Evolutionary conservation across 1,284 basidiomycete genomes (phyloP).

Genomic region (Termitomyces sp.): DNA sequence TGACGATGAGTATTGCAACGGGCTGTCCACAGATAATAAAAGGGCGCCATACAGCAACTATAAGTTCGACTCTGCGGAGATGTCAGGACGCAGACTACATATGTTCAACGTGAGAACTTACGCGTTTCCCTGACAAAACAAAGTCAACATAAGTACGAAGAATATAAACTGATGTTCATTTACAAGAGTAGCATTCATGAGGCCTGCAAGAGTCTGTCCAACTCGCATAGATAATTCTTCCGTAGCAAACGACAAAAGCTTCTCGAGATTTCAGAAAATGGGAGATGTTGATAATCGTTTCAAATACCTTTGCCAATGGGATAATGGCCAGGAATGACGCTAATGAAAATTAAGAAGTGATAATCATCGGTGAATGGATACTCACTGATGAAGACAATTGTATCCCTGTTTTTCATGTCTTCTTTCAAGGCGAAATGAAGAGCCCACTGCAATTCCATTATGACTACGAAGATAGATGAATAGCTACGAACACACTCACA

Average conservation of each 20-base stretch:
- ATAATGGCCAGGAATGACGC: constrained; percentile 72
- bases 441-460: constrained; percentile 52
- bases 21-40: constrained; percentile 11
- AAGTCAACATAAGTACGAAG: constrained; percentile 5
- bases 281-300: neutral
- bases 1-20: constrained; percentile 14
- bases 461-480: constrained; percentile 1
- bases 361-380: constrained; percentile 12
- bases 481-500: constrained; percentile 35
- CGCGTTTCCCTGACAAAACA: constrained; percentile 61
- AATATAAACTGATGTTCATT: constrained; percentile 19
- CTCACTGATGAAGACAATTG: constrained; percentile 70
- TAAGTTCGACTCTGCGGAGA: constrained; percentile 64
- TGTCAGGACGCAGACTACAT: constrained; percentile 1
- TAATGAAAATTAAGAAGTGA: constrained; percentile 23
- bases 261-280: constrained; percentile 7
- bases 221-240: constrained; percentile 81
- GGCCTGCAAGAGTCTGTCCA: constrained; percentile 80
- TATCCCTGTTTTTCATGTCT: constrained; percentile 39
- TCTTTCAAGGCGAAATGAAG: constrained; percentile 52
- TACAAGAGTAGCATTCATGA: constrained; percentile 83
- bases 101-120: constrained; percentile 31
- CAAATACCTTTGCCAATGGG: constrained; percentile 63
- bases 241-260: constrained; percentile 83
- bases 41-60: constrained; percentile 60